Base-by-base conservation (phyloP, 2,329 filamentous ascomycete species). In the Calonectria leucothoes region DNA sequence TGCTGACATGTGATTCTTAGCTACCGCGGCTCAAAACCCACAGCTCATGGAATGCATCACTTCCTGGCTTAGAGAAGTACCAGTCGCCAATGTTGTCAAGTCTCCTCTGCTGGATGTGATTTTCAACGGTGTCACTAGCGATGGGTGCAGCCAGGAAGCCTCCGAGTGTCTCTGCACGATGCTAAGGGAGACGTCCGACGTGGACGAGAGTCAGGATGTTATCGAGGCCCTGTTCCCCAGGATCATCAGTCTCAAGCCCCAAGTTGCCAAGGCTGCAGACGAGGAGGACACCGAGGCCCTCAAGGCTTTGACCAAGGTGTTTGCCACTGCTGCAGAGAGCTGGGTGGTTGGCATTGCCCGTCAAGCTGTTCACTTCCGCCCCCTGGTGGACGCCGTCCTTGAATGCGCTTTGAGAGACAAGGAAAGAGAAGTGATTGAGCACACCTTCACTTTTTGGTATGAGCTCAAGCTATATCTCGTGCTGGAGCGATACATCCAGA, bases 381-480 rank as follows among this genome's bases (percentile, higher is more conserved):
- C 91, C 14, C 88, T 99, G 6, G 96, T 99, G 14, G 95, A 98
- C 80, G 92, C 94, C 8, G 92, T 99, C 20, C 89, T 98, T n/a
- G 96, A 98, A 85, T 98, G 95, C 81, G 96, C 95, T 74, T 91
- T 94, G 14, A 91, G 94, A 77, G 97, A 99, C 83, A 93, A 92
- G 82, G 96, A 98, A 68, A 92, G 94, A 74, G 97, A 99, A 77
- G 95, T 96, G 6, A 95, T 99, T 75, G 94, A 95, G 68, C 92
- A 97, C 80, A 99, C 97, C 0, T 99, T 99, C 85, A 92, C 92
- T 78, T 98, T 99, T 86, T 99, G 97, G 97, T 98, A 97, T 83
- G 97, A 99, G 82, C 90, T 99, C 59, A 99, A 99, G 88, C 95
- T 98, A 83, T 98, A 98, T 83, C 89, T 99, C 61, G 95, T 96